Evolutionary conservation across 305 asterid genomes (phyloP), one percentile per base, ranked within the genome.

Genomic region (Plantago coronopus): DNA sequence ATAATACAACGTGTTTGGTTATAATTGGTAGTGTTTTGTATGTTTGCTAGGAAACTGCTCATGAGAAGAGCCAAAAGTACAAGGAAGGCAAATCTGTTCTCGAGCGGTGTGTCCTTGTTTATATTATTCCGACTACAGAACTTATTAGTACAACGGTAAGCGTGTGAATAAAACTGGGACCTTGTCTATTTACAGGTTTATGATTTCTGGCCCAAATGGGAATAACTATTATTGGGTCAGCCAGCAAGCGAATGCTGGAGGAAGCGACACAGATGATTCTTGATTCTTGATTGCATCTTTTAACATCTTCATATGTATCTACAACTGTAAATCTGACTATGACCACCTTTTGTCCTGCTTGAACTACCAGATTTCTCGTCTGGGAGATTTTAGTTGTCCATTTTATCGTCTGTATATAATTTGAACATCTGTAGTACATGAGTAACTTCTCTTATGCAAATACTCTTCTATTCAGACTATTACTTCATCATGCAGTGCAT

Each of bases 11-110:
- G 4, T 25, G 13, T 53, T 25, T 15, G 17, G 42, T 53, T 37
- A 7, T 53, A 18, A 53, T 14, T 22, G 4, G 15, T 53, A 18
- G 45, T 55, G 31, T 55, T 18, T 5, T 55, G 60, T 17, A 8
- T 16, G 17, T 55, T 15, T 44, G 17, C 19, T 84, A 90, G 97
- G 97, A 87, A 78, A 76, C 72, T 71, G 97, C 96, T n/a, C 83
- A 79, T n/a, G 97, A 90, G 56, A 83, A 81, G 86, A 63, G 74
- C 48, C 94, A 87, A 69, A 87, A 85, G 91, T 90, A 85, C 89
- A 90, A 87, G 78, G 97, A 90, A 79, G 97, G 97, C 49, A 90
- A 87, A 83, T 90, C 94, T 15, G 96, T 90, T 53, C 96, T 90
- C 16, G 97, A 89, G 69, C 79, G 95, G 97, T 89, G 40, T 22